phyloP scores from a whole-genome alignment of 805 yeast genomes.

The Lipomyces anomalus region DNA sequence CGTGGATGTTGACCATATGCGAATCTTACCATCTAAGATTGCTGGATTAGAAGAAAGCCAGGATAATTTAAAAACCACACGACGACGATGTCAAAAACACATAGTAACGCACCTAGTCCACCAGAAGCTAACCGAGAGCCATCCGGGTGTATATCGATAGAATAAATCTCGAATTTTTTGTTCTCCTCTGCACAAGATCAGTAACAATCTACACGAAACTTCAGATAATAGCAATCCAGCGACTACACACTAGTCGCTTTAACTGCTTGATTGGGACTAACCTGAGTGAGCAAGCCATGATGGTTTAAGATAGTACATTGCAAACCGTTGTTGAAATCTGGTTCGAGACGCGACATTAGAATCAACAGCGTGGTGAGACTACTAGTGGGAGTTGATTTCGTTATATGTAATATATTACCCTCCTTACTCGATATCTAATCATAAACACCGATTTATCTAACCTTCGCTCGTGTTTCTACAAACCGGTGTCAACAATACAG shows the following conservation, averaged over 20 bases:
- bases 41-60: not conserved
- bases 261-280: conserved; percentile 27
- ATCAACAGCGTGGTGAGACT: too few relatives aligned
- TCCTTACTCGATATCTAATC: too few relatives aligned
- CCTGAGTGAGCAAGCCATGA: conserved; percentile 65
- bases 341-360: too few relatives aligned
- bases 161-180: conserved; percentile 75
- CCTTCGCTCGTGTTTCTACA: too few relatives aligned
- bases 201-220: not conserved
- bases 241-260: too few relatives aligned
- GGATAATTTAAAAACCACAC: not conserved
- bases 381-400: too few relatives aligned
- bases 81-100: too few relatives aligned
- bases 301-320: conserved; percentile 64
- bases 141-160: conserved; percentile 74
- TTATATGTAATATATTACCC: too few relatives aligned
- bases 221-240: not conserved
- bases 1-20: conserved; percentile 86
- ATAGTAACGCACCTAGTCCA: conserved; percentile 43
- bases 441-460: too few relatives aligned
- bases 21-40: conserved; percentile 74
- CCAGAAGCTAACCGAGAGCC: conserved; percentile 88
- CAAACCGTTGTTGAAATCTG: too few relatives aligned
- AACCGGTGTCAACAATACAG: too few relatives aligned
- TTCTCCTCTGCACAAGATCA: conserved; percentile 56